phyloP scores from a whole-genome alignment of 352 stramenopile species.

The Globisporangium viniferum region DNA sequence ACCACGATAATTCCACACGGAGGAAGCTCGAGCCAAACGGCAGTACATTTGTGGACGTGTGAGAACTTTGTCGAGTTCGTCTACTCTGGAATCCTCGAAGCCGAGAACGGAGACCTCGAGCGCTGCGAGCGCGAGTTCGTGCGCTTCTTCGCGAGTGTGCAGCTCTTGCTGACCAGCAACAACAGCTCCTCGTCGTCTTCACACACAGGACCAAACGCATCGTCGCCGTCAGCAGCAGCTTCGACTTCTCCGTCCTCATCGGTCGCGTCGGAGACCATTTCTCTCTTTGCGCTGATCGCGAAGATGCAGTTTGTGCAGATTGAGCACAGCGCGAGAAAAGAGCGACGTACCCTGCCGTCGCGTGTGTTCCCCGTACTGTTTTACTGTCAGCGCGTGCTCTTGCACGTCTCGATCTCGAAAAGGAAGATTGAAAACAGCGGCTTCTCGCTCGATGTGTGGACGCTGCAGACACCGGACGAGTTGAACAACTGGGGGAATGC shows the following conservation, averaged over 20 bases:
- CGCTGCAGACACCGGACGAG: constrained; percentile 9
- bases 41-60: constrained; percentile 11
- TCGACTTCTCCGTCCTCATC: not conserved
- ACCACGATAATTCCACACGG: not conserved
- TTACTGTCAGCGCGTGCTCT: constrained; percentile 34
- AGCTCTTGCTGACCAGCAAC: constrained; percentile 20
- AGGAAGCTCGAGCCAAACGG: constrained; percentile 10
- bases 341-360: constrained; percentile 12
- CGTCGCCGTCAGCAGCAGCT: not conserved
- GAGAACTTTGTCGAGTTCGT: constrained; percentile 33
- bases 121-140: constrained; percentile 31
- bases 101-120: constrained; percentile 19
- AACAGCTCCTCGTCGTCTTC: constrained; percentile 13
- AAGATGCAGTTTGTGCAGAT: constrained; percentile 20
- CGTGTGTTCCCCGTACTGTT: constrained; percentile 32
- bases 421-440: constrained; percentile 31
- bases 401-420: constrained; percentile 29
- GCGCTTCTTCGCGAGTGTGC: constrained; percentile 36
- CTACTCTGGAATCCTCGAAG: constrained; percentile 28
- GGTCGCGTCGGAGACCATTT: constrained; percentile 15
- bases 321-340: not conserved
- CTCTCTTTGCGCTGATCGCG: constrained; percentile 29
- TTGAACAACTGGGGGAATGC: constrained; percentile 15
- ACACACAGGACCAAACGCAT: not conserved
- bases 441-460: constrained; percentile 26